Evolutionary conservation across 768 basidiomycete genomes (phyloP), one percentile per base, ranked within the genome.

Genomic region (Mycena latifolia): DNA sequence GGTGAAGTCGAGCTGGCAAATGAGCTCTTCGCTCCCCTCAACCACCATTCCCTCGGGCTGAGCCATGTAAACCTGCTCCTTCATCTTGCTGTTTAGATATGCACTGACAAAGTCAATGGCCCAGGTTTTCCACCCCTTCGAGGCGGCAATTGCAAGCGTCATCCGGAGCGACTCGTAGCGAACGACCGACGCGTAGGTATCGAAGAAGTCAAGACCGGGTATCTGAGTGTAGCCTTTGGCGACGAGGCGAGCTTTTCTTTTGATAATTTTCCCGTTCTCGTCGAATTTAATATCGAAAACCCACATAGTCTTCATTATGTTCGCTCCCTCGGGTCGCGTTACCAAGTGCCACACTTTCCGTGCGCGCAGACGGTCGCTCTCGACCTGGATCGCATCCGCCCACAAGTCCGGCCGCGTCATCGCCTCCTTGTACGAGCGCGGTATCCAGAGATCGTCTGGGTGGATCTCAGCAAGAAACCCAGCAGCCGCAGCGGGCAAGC

Each of bases 221-320:
- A 74, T 63, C 62, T 84, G 82, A 0, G 74, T 66, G 41, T 43
- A 82, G 0, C 85, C 80, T 59, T 80, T 73, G 0, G 82, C 81
- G 0, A 86, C 82, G 0, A 86, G 71, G 0, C 79, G 54, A 0
- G 80, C 84, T 64, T 83, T 82, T 63, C 74, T 70, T 0, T 61
- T 57, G 2, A 39, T 57, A 12, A 80, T 51, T 0, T 61, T 67
- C 17, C 80, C 81, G 14, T 73, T 50, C 0, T 60, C 63, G 43
- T 80, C 70, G 24, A 59, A 60, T 60, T 83, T 83, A 11, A 70
- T 37, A 22, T 55, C 69, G 64, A 75, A 78, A 5, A 75, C 62
- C 68, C 73, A 69, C 60, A 66, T 71, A 6, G 47, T 50, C 12
- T 59, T 51, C 47, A 59, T 9, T 35, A 59, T 15, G 22, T 59